Evolutionary conservation across 176 grass and related monocot genomes (phyloP), one percentile per base, ranked within the genome.

Genomic region (Carex littledalei): DNA sequence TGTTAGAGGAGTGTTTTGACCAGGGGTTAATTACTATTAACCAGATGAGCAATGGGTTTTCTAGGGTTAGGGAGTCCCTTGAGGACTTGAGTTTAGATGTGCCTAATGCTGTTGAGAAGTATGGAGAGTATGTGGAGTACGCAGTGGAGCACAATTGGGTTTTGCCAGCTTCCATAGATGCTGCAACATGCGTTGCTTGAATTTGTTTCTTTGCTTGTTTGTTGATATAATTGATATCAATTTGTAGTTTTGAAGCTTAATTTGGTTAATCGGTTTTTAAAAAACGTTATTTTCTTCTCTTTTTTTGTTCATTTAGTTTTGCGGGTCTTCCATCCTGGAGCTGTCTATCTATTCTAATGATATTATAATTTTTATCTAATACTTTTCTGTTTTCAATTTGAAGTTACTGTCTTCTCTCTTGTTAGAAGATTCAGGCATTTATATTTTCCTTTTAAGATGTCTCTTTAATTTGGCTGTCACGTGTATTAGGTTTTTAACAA

Each of bases 21-120:
- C 91, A 97, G 85, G 94, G 94, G 8, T 87, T 97, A 77, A 92
- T 97, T 21, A 97, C 94, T 82, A 88, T 94, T 75, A 93, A 91
- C 81, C 94, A 97, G 89, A 97, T 97, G 88, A 94, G 88, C 3
- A 84, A 92, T 17, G 94, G 91, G 16, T 97, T 97, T 22, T 72
- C 84, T 31, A 90, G 94, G 0, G 86, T 97, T 81, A 94, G 87
- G 66, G 89, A 93, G 86, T 86, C 89, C 32, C 89, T 97, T 0
- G 89, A 97, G 37, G 91, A 97, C 84, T 87, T 97, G 84, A 78
- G 84, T 83, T 88, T 97, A 2, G 94, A 94, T 89, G 88, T 97
- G 61, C 94, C 94, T 0, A 91, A 94, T 32, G 91, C 91, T 0
- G 81, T 61, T 54, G 88, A 94, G 71, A 97, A 94, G 88, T 97